phyloP scores from a whole-genome alignment of 805 yeast species.

The Saturnispora kantuleensis region DNA sequence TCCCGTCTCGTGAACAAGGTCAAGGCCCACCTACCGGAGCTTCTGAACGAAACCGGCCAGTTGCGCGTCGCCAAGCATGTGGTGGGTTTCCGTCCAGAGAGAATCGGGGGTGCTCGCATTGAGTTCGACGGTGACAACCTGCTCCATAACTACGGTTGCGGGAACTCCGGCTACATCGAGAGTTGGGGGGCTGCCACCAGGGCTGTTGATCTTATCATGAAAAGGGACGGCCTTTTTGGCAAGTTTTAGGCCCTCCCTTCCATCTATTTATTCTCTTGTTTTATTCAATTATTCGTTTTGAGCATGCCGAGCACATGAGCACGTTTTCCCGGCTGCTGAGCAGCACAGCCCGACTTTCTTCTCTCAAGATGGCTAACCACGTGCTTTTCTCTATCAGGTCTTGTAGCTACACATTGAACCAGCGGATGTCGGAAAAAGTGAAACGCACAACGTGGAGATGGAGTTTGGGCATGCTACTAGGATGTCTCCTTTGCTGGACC shows the following conservation, averaged over 20 bases:
- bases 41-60: slow-evolving; percentile 17
- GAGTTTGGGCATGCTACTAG: no score
- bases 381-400: no score
- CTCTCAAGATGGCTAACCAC: no score
- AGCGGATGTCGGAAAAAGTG: no score
- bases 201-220: slow-evolving; percentile 5
- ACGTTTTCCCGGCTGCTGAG: no score
- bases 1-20: slow-evolving; percentile 35
- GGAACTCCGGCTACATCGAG: slow-evolving; percentile 21
- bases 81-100: slow-evolving; percentile 65
- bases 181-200: slow-evolving; percentile 48
- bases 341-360: no score
- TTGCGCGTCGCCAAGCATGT: slow-evolving; percentile 41
- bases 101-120: slow-evolving; percentile 45
- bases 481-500: no score
- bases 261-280: not conserved
- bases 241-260: not conserved
- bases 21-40: slow-evolving; percentile 41
- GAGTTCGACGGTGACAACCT: slow-evolving; percentile 26
- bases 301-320: no score
- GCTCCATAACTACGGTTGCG: slow-evolving; percentile 55
- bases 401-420: no score
- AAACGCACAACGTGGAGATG: no score
- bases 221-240: not conserved
- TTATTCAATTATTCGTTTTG: not conserved